phyloP scores from a whole-genome alignment of 495 filamentous ascomycete species.

The Neurospora sp. region DNA sequence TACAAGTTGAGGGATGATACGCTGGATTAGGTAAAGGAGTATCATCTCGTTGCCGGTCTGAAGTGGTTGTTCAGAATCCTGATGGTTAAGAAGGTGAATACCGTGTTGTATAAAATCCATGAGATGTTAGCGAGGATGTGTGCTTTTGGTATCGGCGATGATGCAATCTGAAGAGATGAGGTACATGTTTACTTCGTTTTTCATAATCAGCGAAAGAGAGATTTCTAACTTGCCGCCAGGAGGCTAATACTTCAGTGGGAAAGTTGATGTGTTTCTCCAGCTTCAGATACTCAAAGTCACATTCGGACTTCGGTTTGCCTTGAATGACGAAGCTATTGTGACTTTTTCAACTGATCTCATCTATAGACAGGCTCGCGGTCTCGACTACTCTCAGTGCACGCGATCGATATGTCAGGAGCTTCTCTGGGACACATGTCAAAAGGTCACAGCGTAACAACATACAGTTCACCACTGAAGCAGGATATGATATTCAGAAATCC shows the following conservation, averaged over 20 bases:
- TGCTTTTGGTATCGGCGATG: not conserved
- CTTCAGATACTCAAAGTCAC: not conserved
- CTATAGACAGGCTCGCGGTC: not conserved
- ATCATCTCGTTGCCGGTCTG: not conserved
- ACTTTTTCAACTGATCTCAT: too few relatives aligned
- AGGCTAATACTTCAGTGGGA: not conserved
- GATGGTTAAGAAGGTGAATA: not conserved
- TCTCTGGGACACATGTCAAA: not conserved
- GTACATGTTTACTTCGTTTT: not conserved
- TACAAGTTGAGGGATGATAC: conserved; percentile 64
- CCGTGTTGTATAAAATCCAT: not conserved
- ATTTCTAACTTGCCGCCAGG: not conserved
- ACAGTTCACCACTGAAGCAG: not conserved
- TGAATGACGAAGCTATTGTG: not conserved
- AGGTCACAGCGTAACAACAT: not conserved
- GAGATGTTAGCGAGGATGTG: not conserved
- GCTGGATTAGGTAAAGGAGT: conserved; percentile 57
- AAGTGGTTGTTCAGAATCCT: not conserved
- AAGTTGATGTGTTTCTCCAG: not conserved
- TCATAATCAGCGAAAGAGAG: not conserved
- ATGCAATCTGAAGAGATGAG: not conserved
- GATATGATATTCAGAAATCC: not conserved
- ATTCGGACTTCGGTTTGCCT: not conserved
- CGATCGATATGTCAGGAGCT: not conserved
- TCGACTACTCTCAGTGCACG: not conserved